These are phyloP conservation scores for Eimeria tenella DNA, from an alignment of 169 alveolate species.

Conservation along the genomic window DNA sequence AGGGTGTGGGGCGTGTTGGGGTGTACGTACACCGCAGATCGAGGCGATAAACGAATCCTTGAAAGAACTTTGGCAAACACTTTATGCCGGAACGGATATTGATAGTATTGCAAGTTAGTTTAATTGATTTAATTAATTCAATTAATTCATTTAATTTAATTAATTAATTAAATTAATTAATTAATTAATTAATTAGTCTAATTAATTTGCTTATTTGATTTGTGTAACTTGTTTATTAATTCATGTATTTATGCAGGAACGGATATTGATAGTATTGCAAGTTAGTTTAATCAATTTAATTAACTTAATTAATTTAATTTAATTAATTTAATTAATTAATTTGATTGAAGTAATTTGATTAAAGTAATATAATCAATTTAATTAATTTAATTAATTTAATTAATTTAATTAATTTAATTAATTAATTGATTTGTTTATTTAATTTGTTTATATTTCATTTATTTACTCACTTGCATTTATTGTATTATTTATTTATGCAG, in stretches of 20 bases:
- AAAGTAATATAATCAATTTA: no score
- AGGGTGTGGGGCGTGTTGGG: neutral
- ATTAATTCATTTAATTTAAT: neutral
- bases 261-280: constrained; percentile 11
- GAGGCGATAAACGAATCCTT: constrained; percentile 95
- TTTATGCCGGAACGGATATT: constrained; percentile 93
- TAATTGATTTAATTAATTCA: no score
- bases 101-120: constrained; percentile 94
- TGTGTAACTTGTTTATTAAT: no score
- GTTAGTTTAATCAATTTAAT: neutral
- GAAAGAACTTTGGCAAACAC: constrained; percentile 96
- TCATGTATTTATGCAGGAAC: constrained; percentile 16
- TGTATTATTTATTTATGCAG: constrained; percentile 18
- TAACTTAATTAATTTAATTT: no score
- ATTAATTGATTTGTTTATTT: no score
- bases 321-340: neutral
- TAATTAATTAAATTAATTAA: no score
- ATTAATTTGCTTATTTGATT: no score
- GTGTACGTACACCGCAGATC: constrained; percentile 87
- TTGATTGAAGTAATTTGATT: neutral
- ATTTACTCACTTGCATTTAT: no score
- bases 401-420: neutral
- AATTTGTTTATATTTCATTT: no score
- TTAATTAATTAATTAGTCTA: no score
- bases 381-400: no score